These are phyloP conservation scores for Saccharum spontaneum DNA, from an alignment of 176 grass and related monocot species.

Conservation along the genomic window DNA sequence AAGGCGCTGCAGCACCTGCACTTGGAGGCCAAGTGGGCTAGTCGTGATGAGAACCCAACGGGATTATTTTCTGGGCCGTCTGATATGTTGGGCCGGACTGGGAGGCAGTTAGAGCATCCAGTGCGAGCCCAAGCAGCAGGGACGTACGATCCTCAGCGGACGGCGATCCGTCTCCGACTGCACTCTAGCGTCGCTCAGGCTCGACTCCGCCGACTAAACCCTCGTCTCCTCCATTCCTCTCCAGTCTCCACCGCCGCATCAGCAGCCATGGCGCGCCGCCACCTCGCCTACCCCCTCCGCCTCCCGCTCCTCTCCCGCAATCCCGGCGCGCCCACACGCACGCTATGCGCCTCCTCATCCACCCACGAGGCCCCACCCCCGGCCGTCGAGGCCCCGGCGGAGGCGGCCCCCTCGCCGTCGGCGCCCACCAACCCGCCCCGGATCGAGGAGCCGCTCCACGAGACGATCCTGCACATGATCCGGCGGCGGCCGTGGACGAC, in stretches of 20 bases:
- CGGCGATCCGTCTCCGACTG: too few species aligned
- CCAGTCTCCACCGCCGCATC: not conserved
- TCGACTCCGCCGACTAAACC: slow-evolving; percentile 29
- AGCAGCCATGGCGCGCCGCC: slow-evolving; percentile 54
- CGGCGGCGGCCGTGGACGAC: slow-evolving; percentile 79
- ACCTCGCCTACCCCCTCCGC: slow-evolving; percentile 29
- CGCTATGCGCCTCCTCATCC: slow-evolving; percentile 25
- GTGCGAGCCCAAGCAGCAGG: too few species aligned
- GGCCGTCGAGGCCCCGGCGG: not conserved
- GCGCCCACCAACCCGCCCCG: not conserved
- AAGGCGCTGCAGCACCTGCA: too few species aligned
- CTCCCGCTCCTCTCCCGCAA: slow-evolving; percentile 44
- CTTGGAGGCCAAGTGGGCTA: too few species aligned
- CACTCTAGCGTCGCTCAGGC: too few species aligned
- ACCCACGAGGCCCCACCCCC: not conserved
- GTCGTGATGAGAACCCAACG: too few species aligned
- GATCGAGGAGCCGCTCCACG: slow-evolving; percentile 53
- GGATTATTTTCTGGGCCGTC: too few species aligned
- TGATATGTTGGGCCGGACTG: too few species aligned
- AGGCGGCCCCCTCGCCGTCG: not conserved
- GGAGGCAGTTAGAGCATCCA: too few species aligned
- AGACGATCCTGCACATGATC: slow-evolving; percentile 93
- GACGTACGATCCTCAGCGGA: too few species aligned
- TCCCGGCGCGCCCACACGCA: not conserved
- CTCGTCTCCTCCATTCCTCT: not conserved